Percentiles rank a stretch among this genome's conserved stretches.
phyloP scores from a whole-genome alignment of 2,329 filamentous ascomycete species.

The Hypoxylon sp. region DNA sequence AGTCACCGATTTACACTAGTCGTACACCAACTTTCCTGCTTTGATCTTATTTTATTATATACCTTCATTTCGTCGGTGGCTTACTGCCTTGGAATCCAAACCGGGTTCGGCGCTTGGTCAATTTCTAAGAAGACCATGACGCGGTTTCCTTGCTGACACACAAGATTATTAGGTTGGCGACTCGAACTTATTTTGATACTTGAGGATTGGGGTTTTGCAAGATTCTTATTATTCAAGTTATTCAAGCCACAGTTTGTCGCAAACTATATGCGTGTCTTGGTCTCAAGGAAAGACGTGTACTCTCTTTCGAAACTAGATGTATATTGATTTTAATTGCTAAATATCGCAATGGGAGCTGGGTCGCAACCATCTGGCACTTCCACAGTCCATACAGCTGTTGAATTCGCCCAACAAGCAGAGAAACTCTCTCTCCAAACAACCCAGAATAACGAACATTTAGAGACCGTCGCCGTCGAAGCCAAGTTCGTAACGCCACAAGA shows the following conservation, averaged over 20 bases:
- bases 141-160: slow-evolving; percentile 33
- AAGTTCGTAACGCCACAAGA: slow-evolving; percentile 79
- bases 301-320: slow-evolving; percentile 23
- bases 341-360: slow-evolving; percentile 44
- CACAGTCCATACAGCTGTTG: slow-evolving; percentile 62
- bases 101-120: slow-evolving; percentile 19
- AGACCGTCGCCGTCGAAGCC: slow-evolving; percentile 72
- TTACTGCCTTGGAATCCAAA: slow-evolving; percentile 30
- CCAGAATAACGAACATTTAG: slow-evolving; percentile 48
- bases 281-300: background rate
- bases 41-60: slow-evolving; percentile 18
- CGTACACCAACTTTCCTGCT: slow-evolving; percentile 27
- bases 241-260: slow-evolving; percentile 12
- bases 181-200: slow-evolving; percentile 9
- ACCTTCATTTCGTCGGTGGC: slow-evolving; percentile 42
- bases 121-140: slow-evolving; percentile 31
- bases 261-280: slow-evolving; percentile 8
- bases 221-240: slow-evolving; percentile 16
- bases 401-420: slow-evolving; percentile 74
- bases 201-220: slow-evolving; percentile 8
- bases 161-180: slow-evolving; percentile 6
- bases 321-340: slow-evolving; percentile 13
- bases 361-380: slow-evolving; percentile 45
- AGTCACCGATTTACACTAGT: slow-evolving; percentile 33
- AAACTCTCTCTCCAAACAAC: slow-evolving; percentile 65